Base-by-base conservation (phyloP, 148 eudicot genomes). In the Cornus kousa region DNA sequence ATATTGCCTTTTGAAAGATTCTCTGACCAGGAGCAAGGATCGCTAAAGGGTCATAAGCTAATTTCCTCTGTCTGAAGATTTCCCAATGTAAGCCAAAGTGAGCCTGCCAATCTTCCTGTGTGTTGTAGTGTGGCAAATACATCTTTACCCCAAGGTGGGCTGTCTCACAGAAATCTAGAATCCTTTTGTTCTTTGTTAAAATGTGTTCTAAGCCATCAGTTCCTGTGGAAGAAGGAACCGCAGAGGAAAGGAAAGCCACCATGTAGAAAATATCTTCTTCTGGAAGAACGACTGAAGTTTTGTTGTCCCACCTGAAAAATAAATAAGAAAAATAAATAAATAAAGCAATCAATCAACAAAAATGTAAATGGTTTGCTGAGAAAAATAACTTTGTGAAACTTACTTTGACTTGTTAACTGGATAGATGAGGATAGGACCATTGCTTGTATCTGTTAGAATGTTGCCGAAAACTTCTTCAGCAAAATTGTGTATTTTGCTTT, bases 1-100 rank as follows among this genome's bases (percentile, higher is more conserved):
- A 79, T 80, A 73, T 40, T 28, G 86, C 85, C 83, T 94, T 91
- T 77, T 79, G 90, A 78, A 95, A 95, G 72, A 96, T 92, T 73
- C 85, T 84, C 55, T 96, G 99, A 11, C 99, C 98, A 22, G 99
- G 99, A 43, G 95, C 92, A 68, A 91, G 95, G 71, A 96, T 90
- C 14, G 98, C 90, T 69, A 89, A 78, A 32, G 99, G 99, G 83
- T 96, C 99, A 80, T 92, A 96, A 17, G 83, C 85, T 69, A 82
- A 80, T 86, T 96, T 96, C 77, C 90, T 90, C 79, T 80, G 85
- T 60, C 31, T 73, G 76, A 96, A 90, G 46, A 66, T 68, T 74
- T 92, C 86, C 99, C 99, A 96, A 13, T 62, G 85, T n/a, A 80
- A 74, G 50, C 99, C 98, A 82, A 88, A 92, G 66, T 96, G 98